These are phyloP conservation scores for Aspergillus uvarum DNA, from an alignment of 2,329 filamentous ascomycete genomes.

Conservation along the genomic window DNA sequence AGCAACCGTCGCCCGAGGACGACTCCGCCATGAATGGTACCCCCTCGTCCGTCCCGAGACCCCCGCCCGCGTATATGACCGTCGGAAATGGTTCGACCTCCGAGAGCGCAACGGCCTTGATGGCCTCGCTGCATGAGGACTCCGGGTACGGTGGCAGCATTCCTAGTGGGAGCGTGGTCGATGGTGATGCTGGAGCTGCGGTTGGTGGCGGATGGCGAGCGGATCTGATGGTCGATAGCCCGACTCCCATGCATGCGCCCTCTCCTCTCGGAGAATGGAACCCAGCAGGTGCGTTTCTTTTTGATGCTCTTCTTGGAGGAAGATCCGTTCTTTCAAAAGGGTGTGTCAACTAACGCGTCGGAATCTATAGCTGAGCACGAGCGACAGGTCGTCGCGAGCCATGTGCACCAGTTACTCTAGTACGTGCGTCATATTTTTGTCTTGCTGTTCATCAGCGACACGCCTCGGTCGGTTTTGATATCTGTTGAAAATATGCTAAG, in stretches of 20 bases:
- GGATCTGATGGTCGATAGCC: slow-evolving; percentile 57
- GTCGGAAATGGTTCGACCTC: slow-evolving; percentile 81
- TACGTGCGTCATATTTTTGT: slow-evolving; percentile 28
- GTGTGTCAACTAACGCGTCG: slow-evolving; percentile 17
- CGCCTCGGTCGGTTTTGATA: not conserved
- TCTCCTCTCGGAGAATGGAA: slow-evolving; percentile 50
- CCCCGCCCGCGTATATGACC: slow-evolving; percentile 73
- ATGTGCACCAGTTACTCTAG: slow-evolving; percentile 91
- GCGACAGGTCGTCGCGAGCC: slow-evolving; percentile 69
- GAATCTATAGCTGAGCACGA: slow-evolving; percentile 57
- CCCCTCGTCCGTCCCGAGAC: slow-evolving; percentile 28
- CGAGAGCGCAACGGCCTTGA: slow-evolving; percentile 75
- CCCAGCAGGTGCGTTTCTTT: slow-evolving; percentile 37
- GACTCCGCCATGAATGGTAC: slow-evolving; percentile 22
- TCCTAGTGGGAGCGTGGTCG: slow-evolving; percentile 59
- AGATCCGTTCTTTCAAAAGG: too few relatives aligned
- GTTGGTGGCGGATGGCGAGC: slow-evolving; percentile 53
- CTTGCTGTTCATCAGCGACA: not conserved
- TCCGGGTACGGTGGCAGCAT: slow-evolving; percentile 89
- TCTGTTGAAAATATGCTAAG: slow-evolving; percentile 17
- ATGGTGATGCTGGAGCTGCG: slow-evolving; percentile 30
- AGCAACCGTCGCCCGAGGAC: slow-evolving; percentile 23
- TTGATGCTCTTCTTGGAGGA: not conserved
- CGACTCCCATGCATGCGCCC: slow-evolving; percentile 57
- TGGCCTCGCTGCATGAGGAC: slow-evolving; percentile 79